These are phyloP conservation scores for Solanum appendiculatum DNA, from an alignment of 257 asterid species.

Conservation along the genomic window DNA sequence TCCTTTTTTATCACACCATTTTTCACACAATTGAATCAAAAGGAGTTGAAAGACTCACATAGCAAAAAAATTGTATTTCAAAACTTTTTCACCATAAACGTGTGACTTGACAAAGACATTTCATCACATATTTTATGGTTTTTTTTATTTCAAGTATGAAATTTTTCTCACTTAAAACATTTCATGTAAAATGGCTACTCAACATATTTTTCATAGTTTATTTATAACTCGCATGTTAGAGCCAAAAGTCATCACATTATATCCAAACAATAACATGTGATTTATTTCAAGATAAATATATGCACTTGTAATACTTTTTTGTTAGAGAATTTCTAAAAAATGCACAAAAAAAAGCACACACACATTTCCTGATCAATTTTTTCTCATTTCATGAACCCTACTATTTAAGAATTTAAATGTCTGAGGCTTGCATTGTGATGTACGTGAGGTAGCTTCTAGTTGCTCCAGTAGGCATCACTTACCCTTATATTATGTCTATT, in stretches of 20 bases:
- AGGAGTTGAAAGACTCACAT: too few species aligned
- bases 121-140: background rate
- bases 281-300: background rate
- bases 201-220: background rate
- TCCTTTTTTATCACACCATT: background rate
- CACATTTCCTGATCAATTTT: background rate
- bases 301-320: background rate
- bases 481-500: background rate
- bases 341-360: background rate
- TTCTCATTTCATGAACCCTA: background rate
- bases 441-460: background rate
- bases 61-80: background rate
- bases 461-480: background rate
- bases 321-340: background rate
- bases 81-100: too few species aligned
- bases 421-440: background rate
- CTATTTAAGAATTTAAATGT: background rate
- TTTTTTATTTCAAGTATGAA: background rate
- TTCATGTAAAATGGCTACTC: background rate
- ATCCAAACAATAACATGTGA: background rate
- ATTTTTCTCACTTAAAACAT: background rate
- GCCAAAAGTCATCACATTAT: background rate
- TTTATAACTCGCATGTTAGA: background rate
- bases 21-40: background rate
- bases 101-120: background rate